A percentile compares a stretch with the other conserved stretches of the same genome.
phyloP scores from a whole-genome alignment of 164 flowering plant genomes.

The Piper longum region DNA sequence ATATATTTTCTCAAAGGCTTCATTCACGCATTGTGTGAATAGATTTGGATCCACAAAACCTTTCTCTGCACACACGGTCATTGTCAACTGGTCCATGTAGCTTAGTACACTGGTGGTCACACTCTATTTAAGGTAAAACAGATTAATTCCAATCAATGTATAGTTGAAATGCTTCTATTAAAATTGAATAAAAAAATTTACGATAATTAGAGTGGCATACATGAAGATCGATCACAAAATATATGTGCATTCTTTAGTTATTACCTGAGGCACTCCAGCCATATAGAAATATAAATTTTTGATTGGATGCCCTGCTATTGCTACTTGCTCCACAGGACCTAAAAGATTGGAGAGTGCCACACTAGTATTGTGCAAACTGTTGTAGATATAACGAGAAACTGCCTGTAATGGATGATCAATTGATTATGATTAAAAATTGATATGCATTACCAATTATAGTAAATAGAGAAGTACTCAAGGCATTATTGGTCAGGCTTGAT shows the following conservation, averaged over 20 bases:
- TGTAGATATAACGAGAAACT: constrained; percentile 14
- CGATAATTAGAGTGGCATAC: background rate
- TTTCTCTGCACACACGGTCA: constrained; percentile 3
- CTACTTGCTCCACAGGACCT: constrained; percentile 28
- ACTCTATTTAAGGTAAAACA: constrained; percentile 1
- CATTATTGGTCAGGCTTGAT: no score
- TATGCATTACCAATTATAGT: background rate
- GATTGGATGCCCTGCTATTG: constrained; percentile 21
- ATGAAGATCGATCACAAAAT: background rate
- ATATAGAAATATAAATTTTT: constrained; percentile 28
- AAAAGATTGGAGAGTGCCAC: constrained; percentile 25
- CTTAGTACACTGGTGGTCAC: constrained; percentile 1
- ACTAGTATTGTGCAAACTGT: constrained; percentile 22
- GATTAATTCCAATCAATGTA: background rate
- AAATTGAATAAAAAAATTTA: no score
- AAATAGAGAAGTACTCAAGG: background rate
- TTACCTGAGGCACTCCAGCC: constrained; percentile 27
- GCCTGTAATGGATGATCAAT: constrained; percentile 6
- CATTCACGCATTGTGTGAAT: background rate
- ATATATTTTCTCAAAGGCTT: constrained; percentile 2
- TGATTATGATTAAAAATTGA: background rate
- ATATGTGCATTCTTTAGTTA: background rate
- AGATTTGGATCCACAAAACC: constrained; percentile 6
- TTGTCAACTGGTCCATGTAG: constrained; percentile 5
- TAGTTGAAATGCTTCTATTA: no score